Evolutionary conservation across 176 grass and related monocot species (phyloP).

Genomic region (Ensete ventricosum): DNA sequence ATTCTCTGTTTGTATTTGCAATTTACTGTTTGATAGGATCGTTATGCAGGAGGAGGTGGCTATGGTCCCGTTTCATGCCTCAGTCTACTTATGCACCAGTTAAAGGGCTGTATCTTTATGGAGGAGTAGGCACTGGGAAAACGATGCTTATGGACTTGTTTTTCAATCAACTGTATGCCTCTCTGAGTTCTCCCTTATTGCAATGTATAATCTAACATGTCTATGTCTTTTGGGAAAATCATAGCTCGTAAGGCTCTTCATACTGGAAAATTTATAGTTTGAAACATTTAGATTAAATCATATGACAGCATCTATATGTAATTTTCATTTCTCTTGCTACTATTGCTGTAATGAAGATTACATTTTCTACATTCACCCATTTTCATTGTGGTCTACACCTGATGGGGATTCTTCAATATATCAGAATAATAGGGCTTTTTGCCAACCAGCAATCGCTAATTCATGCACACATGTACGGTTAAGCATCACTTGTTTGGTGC

Average conservation of each 20-base stretch:
- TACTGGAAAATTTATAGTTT: background rate
- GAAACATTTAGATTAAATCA: background rate
- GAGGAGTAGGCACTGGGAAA: slow-evolving; percentile 87
- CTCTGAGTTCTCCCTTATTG: background rate
- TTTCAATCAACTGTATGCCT: slow-evolving; percentile 66
- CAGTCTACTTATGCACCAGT: slow-evolving; percentile 49
- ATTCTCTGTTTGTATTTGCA: slow-evolving; percentile 2
- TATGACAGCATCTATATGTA: background rate
- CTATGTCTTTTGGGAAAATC: background rate
- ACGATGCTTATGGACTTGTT: slow-evolving; percentile 95
- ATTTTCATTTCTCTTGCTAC: background rate
- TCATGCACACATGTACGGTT: background rate
- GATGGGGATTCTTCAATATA: background rate
- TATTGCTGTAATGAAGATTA: background rate
- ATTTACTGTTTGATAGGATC: background rate
- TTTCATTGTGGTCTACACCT: background rate
- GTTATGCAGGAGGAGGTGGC: slow-evolving; percentile 64
- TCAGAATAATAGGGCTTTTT: background rate
- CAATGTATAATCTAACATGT: background rate
- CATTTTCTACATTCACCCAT: background rate
- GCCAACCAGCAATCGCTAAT: background rate
- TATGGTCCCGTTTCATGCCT: slow-evolving; percentile 66
- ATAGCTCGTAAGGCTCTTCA: background rate
- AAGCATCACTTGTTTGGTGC: background rate
- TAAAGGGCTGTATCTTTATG: slow-evolving; percentile 74